These are phyloP conservation scores for Ambrosiella xylebori DNA, from an alignment of 2,329 filamentous ascomycete species.

Conservation along the genomic window DNA sequence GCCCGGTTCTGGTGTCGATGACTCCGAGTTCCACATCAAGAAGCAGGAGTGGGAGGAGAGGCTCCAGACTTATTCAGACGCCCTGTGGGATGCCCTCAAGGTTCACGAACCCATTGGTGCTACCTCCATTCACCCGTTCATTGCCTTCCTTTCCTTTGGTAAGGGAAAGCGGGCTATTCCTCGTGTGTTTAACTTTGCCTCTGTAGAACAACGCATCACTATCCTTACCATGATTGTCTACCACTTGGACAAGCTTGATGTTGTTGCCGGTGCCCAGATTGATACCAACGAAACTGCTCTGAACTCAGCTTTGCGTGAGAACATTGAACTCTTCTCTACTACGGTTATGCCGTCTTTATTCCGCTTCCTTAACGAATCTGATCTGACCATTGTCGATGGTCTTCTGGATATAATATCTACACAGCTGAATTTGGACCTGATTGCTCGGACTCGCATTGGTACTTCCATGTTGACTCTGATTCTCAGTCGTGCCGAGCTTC, in stretches of 20 bases:
- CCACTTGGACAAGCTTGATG: conserved; percentile 80
- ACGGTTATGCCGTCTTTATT: conserved; percentile 83
- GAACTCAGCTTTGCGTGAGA: conserved; percentile 67
- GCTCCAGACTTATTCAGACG: conserved; percentile 53
- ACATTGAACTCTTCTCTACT: conserved; percentile 76
- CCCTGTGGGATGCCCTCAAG: conserved; percentile 74
- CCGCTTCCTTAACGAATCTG: conserved; percentile 77
- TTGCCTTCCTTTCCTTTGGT: conserved; percentile 80
- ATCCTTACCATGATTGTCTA: conserved; percentile 92
- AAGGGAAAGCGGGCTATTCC: conserved; percentile 96
- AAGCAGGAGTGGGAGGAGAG: conserved; percentile 68
- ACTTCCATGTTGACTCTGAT: conserved; percentile 85
- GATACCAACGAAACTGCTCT: conserved; percentile 52
- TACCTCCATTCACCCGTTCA: conserved; percentile 76
- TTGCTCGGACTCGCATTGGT: conserved; percentile 75
- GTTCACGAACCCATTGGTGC: conserved; percentile 79
- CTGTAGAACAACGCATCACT: conserved; percentile 81
- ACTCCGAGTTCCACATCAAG: conserved; percentile 51
- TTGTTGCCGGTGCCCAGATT: conserved; percentile 66
- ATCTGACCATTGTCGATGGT: conserved; percentile 77
- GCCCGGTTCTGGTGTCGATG: conserved; percentile 26
- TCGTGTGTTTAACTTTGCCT: conserved; percentile 84
- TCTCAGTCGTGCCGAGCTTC: conserved; percentile 78
- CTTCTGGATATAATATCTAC: conserved; percentile 73
- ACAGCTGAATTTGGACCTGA: conserved; percentile 65